Conservation (phyloP, 2,329 filamentous ascomycete species). For the Fusarium verrucosum region DNA sequence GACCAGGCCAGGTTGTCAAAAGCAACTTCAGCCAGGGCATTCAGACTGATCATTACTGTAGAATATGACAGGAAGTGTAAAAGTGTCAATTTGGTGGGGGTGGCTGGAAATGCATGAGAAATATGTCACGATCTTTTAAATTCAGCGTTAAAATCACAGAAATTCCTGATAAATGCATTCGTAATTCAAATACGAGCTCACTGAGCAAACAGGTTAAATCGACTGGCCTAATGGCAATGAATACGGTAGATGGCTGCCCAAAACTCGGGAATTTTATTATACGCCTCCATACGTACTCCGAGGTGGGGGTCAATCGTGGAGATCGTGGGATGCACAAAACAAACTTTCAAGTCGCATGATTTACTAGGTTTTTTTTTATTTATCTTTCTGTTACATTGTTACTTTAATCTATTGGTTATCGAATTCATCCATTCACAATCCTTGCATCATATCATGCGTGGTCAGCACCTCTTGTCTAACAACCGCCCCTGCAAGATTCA, state of each 20-base stretch:
- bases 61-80: conserved; percentile 2
- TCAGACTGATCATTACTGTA: background rate
- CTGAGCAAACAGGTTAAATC: background rate
- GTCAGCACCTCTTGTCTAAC: background rate
- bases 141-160: background rate
- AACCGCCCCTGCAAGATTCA: background rate
- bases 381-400: background rate
- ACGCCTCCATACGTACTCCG: background rate
- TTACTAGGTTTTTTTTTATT: background rate
- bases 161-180: background rate
- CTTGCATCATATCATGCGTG: conserved; percentile 3
- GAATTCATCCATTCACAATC: background rate
- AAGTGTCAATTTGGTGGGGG: background rate
- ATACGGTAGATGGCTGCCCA: background rate
- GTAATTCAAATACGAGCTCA: background rate
- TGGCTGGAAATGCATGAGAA: background rate
- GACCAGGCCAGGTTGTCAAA: conserved; percentile 1
- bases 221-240: background rate
- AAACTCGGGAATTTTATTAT: background rate
- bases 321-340: background rate
- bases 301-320: background rate
- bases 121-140: conserved; percentile 8
- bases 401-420: background rate
- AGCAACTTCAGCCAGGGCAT: conserved; percentile 7
- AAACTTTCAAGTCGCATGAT: background rate